These are phyloP conservation scores for Citropsis articulata DNA, from an alignment of 345 rosid genomes.

Conservation along the genomic window DNA sequence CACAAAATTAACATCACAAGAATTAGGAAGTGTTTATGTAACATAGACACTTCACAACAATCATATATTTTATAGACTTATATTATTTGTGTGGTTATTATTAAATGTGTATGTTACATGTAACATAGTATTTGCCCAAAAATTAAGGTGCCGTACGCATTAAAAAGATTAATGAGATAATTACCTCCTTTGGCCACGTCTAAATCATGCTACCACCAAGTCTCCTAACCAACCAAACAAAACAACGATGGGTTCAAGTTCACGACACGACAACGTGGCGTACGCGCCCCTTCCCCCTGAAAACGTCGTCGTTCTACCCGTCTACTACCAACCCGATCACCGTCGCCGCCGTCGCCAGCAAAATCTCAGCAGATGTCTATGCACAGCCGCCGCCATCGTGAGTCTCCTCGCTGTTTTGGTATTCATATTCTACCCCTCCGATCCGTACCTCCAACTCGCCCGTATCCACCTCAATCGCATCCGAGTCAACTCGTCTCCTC, in stretches of 20 bases:
- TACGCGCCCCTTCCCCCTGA: slow-evolving; percentile 41
- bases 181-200: background rate
- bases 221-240: background rate
- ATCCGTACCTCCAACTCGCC: slow-evolving; percentile 52
- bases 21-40: too few relatives aligned
- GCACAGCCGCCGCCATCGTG: slow-evolving; percentile 37
- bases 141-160: background rate
- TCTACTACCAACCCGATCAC: slow-evolving; percentile 29
- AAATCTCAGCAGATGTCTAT: slow-evolving; percentile 43
- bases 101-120: too few relatives aligned
- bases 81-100: too few relatives aligned
- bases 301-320: slow-evolving; percentile 53
- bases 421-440: slow-evolving; percentile 75
- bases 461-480: slow-evolving; percentile 64
- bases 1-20: background rate
- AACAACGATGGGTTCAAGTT: slow-evolving; percentile 37
- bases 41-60: too few relatives aligned
- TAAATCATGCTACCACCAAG: background rate
- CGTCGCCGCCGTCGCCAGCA: slow-evolving; percentile 5
- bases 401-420: slow-evolving; percentile 48
- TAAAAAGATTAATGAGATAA: too few relatives aligned
- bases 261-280: slow-evolving; percentile 33
- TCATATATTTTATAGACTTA: too few relatives aligned
- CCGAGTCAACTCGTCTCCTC: slow-evolving; percentile 42
- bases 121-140: too few relatives aligned